Conservation (phyloP, 2,329 filamentous ascomycete genomes). For the Coniochaeta ligniaria region DNA sequence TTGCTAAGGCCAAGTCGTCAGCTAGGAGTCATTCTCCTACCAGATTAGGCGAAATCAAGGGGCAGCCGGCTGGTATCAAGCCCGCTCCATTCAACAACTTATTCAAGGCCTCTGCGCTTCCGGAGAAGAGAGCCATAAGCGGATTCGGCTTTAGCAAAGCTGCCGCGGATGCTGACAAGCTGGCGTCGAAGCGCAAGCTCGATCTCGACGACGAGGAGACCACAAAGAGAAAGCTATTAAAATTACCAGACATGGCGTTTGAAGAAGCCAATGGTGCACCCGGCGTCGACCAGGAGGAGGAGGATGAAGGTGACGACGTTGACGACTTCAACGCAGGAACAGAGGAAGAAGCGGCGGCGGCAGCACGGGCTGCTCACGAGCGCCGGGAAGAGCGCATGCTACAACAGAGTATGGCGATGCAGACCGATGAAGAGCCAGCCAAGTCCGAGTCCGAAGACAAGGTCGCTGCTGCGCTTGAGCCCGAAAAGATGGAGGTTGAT, state of each 20-base stretch:
- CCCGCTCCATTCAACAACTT: conserved; percentile 5
- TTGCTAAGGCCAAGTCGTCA: conserved; percentile 66
- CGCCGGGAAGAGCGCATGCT: conserved; percentile 65
- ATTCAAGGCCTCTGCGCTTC: conserved; percentile 1
- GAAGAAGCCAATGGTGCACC: conserved; percentile 54
- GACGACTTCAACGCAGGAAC: conserved; percentile 59
- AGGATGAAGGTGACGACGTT: conserved; percentile 62
- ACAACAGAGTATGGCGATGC: conserved; percentile 38
- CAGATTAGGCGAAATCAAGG: conserved; percentile 41
- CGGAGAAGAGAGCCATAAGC: conserved; percentile 57
- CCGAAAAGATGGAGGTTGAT: conserved; percentile 47
- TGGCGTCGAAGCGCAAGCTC: conserved; percentile 64
- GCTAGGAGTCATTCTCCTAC: conserved; percentile 49
- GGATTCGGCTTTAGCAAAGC: conserved; percentile 77
- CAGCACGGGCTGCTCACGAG: conserved; percentile 77
- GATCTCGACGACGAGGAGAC: conserved; percentile 86
- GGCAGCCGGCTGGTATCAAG: conserved; percentile 27
- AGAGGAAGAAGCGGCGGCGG: conserved; percentile 83
- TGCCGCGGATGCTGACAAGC: conserved; percentile 57
- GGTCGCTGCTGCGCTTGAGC: conserved; percentile 12
- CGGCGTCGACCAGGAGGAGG: conserved; percentile 53
- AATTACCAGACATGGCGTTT: conserved; percentile 71
- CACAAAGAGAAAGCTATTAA: conserved; percentile 80
- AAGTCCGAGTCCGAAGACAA: conserved; percentile 13
- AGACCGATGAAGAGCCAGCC: conserved; percentile 30